Evolutionary conservation across 148 eudicot genomes (phyloP), one percentile per base, ranked within the genome.

Genomic region (Fagopyrum esculentum): DNA sequence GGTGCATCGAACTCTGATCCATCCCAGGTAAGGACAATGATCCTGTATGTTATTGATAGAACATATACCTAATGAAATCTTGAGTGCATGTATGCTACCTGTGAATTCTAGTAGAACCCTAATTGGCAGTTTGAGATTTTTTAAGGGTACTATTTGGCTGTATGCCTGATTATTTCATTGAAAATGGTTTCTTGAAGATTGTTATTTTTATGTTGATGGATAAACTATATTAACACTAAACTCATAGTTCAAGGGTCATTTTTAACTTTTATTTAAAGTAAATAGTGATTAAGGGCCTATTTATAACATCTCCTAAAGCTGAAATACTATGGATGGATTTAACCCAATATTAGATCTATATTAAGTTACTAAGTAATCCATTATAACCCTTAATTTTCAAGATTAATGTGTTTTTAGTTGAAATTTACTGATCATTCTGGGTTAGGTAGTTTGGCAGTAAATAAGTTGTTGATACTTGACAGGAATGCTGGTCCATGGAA

Each of bases 401-500:
- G 46, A 64, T 66, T 40, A 40, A 66, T 26, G 46, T 66, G 46
- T 1, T 43, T 40, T 64, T 10, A 19, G 22, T 57, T 30, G 9
- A 15, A 64, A 4, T 64, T 13, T 64, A 9, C 35, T 59, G 64
- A 4, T 69, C 13, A 69, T 47, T 69, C 15, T 61, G 71, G 22
- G 6, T 13, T 9, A 8, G 40, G 40, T 35, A 35, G 40, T 35
- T 35, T 35, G 40, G 40, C 40, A 35, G 40, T 35, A 35, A 1
- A 1, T 70, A 16, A 70, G 2, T 47, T 16, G 73, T 30, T 17
- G 1, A 29, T 17, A 19, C 30, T 71, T 29, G 74, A 46, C 74
- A 71, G 88, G 84, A 71, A 75, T 80, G 76, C 76, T 89, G 91
- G 93, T 75, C 82, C 73, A 77, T 85, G 78, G 98, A 93, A 72